Percentiles rank a stretch among this genome's conserved stretches.
Conservation (phyloP, 257 asterid species). For the Rehmannia glutinosa region DNA sequence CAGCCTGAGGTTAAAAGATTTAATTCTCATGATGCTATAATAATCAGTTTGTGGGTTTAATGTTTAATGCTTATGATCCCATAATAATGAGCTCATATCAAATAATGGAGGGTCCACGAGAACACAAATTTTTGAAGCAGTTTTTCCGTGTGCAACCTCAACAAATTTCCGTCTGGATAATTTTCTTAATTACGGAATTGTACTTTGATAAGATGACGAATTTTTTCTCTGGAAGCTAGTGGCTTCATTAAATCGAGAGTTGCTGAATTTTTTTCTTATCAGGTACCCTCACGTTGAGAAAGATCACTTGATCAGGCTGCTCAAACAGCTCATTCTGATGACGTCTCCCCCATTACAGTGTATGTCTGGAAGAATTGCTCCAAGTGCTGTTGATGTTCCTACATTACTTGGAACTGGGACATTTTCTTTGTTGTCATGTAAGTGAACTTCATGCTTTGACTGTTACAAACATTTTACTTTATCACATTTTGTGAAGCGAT, state of each 20-base stretch:
- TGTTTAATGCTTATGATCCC: not conserved
- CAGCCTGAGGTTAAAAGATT: not conserved
- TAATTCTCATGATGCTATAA: not conserved
- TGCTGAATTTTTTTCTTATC: conserved; percentile 12
- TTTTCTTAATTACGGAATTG: not conserved
- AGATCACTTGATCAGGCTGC: conserved; percentile 76
- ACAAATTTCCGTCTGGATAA: not conserved
- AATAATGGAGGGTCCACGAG: conserved; percentile 1
- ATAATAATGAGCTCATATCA: not conserved
- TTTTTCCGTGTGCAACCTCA: not conserved
- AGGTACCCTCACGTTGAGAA: conserved; percentile 85
- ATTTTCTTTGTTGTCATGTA: conserved; percentile 79
- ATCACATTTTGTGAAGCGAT: not conserved
- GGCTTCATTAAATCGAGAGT: conserved; percentile 19
- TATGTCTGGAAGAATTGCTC: conserved; percentile 42
- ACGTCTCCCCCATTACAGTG: conserved; percentile 60
- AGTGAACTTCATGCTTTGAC: conserved; percentile 27
- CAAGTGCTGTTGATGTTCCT: conserved; percentile 92
- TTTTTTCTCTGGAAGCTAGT: conserved; percentile 6
- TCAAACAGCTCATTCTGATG: conserved; percentile 71
- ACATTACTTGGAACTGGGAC: conserved; percentile 88
- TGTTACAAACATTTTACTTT: conserved; percentile 21
- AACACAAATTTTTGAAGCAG: not conserved
- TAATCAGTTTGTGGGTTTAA: not conserved
- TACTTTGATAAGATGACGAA: not conserved